These are phyloP conservation scores for Lotmaria passim DNA, from an alignment of 208 protist genomes.

Conservation along the genomic window DNA sequence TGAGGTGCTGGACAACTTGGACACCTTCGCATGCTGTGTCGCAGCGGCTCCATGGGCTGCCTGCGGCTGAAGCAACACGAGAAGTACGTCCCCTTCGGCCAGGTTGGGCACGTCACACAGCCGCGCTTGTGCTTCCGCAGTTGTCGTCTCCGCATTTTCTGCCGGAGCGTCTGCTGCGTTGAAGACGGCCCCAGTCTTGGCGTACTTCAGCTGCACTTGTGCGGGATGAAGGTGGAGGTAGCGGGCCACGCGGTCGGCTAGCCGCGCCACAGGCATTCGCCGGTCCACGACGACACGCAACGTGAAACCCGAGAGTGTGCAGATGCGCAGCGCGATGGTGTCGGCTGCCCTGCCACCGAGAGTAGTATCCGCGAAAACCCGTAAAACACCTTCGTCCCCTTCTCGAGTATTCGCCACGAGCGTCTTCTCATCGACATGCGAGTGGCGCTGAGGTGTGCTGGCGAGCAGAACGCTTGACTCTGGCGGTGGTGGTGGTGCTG, in stretches of 20 bases:
- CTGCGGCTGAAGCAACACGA: background rate
- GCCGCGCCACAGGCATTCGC: background rate
- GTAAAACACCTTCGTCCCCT: too few species aligned
- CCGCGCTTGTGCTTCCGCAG: background rate
- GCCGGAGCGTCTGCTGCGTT: background rate
- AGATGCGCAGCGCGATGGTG: slow-evolving; percentile 5
- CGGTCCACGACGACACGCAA: slow-evolving; percentile 13
- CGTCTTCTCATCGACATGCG: background rate
- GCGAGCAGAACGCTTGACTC: too few species aligned
- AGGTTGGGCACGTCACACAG: slow-evolving; percentile 11
- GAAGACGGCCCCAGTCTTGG: background rate
- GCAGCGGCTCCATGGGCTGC: background rate
- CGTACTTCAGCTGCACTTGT: slow-evolving; percentile 15
- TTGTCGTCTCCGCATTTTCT: background rate
- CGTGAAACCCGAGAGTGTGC: slow-evolving; percentile 16
- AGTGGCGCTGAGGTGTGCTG: too few species aligned
- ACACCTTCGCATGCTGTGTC: background rate
- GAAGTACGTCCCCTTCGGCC: background rate
- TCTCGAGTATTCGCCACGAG: too few species aligned
- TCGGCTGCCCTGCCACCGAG: background rate
- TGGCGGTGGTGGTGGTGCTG: background rate
- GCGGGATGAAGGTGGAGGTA: slow-evolving; percentile 9
- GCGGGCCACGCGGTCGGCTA: slow-evolving; percentile 9
- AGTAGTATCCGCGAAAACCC: too few species aligned
- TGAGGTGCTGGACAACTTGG: background rate